Percentiles rank a stretch among this genome's conserved stretches.
These are phyloP conservation scores for Yamadazyma mexicana DNA, from an alignment of 1,139 yeast species.

Conservation along the genomic window DNA sequence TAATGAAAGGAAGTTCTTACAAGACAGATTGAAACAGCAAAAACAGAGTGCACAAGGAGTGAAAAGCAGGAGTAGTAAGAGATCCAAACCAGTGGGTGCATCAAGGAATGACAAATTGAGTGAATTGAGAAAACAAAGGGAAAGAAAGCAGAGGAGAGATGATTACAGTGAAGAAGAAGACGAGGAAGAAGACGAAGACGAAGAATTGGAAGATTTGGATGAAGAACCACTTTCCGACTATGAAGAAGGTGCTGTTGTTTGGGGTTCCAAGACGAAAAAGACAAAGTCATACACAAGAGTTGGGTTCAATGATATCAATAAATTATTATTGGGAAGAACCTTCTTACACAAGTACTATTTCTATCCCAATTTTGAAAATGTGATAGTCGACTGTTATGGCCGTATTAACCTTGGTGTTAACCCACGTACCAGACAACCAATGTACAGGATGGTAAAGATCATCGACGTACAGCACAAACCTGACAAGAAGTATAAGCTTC, in stretches of 20 bases:
- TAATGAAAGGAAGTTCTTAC: conserved; percentile 78
- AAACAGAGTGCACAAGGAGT: conserved; percentile 33
- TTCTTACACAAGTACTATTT: conserved; percentile 74
- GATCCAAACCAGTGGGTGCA: conserved; percentile 27
- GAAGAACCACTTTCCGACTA: conserved; percentile 29
- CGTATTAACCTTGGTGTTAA: conserved; percentile 78
- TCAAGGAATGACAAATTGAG: conserved; percentile 59
- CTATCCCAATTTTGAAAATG: conserved; percentile 75
- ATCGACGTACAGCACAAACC: conserved; percentile 56
- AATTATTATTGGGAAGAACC: conserved; percentile 73
- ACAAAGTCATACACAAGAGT: conserved; percentile 22
- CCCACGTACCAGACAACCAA: conserved; percentile 58
- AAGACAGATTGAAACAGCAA: conserved; percentile 71
- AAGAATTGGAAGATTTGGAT: conserved; percentile 44
- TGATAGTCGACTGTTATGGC: conserved; percentile 73
- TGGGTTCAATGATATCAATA: conserved; percentile 60
- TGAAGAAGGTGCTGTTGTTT: conserved; percentile 49
- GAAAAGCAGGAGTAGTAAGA: conserved; percentile 25
- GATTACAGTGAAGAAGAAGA: conserved; percentile 45
- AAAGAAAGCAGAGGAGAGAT: conserved; percentile 48
- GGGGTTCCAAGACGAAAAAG: conserved; percentile 46
- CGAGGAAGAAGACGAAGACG: conserved; percentile 38
- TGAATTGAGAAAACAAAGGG: conserved; percentile 85
- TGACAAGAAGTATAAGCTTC: conserved; percentile 59
- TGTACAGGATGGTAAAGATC: conserved; percentile 82